phyloP scores from a whole-genome alignment of 2,329 filamentous ascomycete genomes.

The Ramularia collo-cygni region DNA sequence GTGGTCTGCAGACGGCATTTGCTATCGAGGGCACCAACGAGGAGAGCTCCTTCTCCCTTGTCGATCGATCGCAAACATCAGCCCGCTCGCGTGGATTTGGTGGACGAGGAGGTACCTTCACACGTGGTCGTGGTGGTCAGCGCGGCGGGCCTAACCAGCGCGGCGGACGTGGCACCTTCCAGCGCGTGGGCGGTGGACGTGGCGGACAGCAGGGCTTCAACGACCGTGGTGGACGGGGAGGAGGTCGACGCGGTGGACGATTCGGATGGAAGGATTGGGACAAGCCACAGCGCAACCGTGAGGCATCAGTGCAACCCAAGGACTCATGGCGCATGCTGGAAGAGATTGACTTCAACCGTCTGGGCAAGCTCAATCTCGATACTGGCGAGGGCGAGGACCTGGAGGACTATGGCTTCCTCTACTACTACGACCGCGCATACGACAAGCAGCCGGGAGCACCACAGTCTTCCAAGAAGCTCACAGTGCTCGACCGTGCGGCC shows the following conservation, averaged over 20 bases:
- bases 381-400: conserved; percentile 91
- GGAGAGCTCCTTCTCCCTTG: conserved; percentile 94
- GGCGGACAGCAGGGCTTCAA: conserved; percentile 68
- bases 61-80: conserved; percentile 87
- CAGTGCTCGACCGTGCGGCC: conserved; percentile 82
- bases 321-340: conserved; percentile 92
- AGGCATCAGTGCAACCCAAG: conserved; percentile 93
- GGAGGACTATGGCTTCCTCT: conserved; percentile 92
- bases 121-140: conserved; percentile 56
- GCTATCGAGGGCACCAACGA: conserved; percentile 88
- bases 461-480: conserved; percentile 78
- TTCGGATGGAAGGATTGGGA: conserved; percentile 99
- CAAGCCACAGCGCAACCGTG: conserved; percentile 92
- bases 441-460: conserved; percentile 86
- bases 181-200: conserved; percentile 61
- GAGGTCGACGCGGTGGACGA: conserved; percentile 66
- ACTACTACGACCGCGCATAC: conserved; percentile 94
- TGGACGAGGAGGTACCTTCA: conserved; percentile 83
- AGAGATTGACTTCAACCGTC: conserved; percentile 96
- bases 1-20: conserved; percentile 68
- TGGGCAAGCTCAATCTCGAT: conserved; percentile 92
- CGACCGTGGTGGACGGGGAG: conserved; percentile 58
- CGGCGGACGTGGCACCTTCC: conserved; percentile 64
- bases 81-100: conserved; percentile 74
- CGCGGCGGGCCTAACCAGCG: conserved; percentile 68